Base-by-base conservation (phyloP, 176 grass and related monocot species). In the Lolium perenne region DNA sequence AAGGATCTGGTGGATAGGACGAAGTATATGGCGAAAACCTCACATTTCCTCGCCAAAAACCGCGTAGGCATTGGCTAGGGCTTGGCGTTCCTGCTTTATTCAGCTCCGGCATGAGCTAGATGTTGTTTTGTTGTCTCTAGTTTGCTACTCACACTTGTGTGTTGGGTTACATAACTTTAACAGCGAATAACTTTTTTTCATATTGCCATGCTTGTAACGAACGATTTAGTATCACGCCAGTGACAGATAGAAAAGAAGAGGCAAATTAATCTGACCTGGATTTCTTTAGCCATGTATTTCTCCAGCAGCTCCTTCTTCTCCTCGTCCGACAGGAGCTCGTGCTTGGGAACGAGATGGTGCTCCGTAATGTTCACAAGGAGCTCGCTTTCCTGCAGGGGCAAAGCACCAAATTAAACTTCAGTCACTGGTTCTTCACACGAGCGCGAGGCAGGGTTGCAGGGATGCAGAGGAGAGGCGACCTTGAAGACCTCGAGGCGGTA, bases 341-440 rank as follows among this genome's bases (percentile, higher is more conserved):
- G 97, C 18, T 96, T 83, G 25, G 94, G 94, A 17, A 99, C 90
- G 25, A 99, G 88, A 11, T 73, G 73, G 57, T 99, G 97, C 0
- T 96, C 50, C 40, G 94, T 94, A 62, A 98, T 98, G 85, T 98
- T 98, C 21, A 96, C 92, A 72, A 98, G 89, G 70, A 98, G 90
- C 80, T 98, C 97, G 17, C 86, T 48, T 81, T 96, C 97, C 94
- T 98, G 86, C 35, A 55, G 74, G 74, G 9, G 10, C 74, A 76
- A 41, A 8, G 50, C 49, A 65, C 12, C 15, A 50, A 46, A 18
- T 12, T 10, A 62, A 77, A 8, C n/a, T 23, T 62, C n/a, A 35
- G 41, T 8, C 61, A 70, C 43, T 60, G 50, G 5, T 87, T 41
- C 22, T 32, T 47, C 6, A 79, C 7, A 22, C 3, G 17, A 26